Conservation (phyloP, 164 flowering plant species). For the Tetrastigma voinierianum region DNA sequence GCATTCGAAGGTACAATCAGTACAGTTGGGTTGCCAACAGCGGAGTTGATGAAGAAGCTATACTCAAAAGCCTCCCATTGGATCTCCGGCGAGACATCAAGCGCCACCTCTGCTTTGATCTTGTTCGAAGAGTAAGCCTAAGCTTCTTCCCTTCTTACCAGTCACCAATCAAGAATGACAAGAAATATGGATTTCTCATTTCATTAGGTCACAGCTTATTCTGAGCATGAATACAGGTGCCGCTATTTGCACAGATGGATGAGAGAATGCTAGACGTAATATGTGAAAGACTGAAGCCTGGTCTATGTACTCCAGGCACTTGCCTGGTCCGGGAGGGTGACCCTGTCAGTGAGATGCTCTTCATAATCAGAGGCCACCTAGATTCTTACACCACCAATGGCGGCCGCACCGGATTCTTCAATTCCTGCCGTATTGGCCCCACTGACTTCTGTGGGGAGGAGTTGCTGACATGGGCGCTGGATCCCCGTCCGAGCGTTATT, state of each 20-base stretch:
- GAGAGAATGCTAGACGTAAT: constrained; percentile 53
- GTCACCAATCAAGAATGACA: no score
- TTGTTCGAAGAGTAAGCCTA: constrained; percentile 45
- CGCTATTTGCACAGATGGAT: constrained; percentile 54
- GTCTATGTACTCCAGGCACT: constrained; percentile 30
- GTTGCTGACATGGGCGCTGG: constrained; percentile 55
- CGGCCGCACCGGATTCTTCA: constrained; percentile 55
- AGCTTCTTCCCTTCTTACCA: neutral
- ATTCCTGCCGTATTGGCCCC: constrained; percentile 32
- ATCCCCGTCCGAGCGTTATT: constrained; percentile 31
- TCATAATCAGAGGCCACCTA: constrained; percentile 50
- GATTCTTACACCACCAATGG: constrained; percentile 56
- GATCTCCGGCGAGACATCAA: constrained; percentile 62
- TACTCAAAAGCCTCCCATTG: constrained; percentile 40
- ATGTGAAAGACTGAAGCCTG: constrained; percentile 50
- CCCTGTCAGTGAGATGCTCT: constrained; percentile 54
- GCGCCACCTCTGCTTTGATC: constrained; percentile 52
- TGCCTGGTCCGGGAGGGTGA: constrained; percentile 55
- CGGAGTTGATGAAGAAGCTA: constrained; percentile 58
- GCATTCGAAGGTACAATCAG: constrained; percentile 39
- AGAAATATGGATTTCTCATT: no score
- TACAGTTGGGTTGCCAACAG: constrained; percentile 52
- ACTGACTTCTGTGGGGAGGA: constrained; percentile 72
- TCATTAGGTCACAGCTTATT: no score
- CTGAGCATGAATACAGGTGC: constrained; percentile 35